phyloP scores from a whole-genome alignment of 2,329 filamentous ascomycete genomes.

The Plenodomus tracheiphilus region DNA sequence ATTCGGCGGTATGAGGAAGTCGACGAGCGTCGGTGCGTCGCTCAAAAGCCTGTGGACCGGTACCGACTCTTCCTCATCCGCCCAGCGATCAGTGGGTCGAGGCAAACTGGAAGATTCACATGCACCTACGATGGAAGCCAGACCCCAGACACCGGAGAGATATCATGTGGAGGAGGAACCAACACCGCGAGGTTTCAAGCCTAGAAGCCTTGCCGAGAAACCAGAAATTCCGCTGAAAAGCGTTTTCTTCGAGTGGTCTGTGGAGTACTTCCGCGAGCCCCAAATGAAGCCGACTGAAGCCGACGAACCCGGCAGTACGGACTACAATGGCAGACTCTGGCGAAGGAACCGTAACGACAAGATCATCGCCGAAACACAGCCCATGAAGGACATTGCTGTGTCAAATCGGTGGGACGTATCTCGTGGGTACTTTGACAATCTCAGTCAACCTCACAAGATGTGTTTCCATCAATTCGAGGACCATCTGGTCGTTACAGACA shows the following conservation, averaged over 20 bases:
- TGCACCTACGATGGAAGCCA: slow-evolving; percentile 73
- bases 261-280: slow-evolving; percentile 94
- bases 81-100: slow-evolving; percentile 40
- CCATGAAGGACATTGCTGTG: slow-evolving; percentile 85
- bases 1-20: slow-evolving; percentile 62
- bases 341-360: slow-evolving; percentile 87
- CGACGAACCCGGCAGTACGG: slow-evolving; percentile 92
- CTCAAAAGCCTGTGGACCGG: slow-evolving; percentile 62
- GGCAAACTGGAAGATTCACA: slow-evolving; percentile 62
- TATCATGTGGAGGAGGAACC: slow-evolving; percentile 77
- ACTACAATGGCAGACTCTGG: slow-evolving; percentile 96
- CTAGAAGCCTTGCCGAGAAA: slow-evolving; percentile 60
- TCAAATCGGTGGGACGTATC: slow-evolving; percentile 85
- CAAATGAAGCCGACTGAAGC: slow-evolving; percentile 97
- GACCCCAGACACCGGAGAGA: slow-evolving; percentile 62
- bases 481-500: slow-evolving; percentile 90
- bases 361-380: slow-evolving; percentile 90
- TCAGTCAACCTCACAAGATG: slow-evolving; percentile 87
- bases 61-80: slow-evolving; percentile 33
- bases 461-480: slow-evolving; percentile 98
- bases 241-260: slow-evolving; percentile 91
- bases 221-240: slow-evolving; percentile 77
- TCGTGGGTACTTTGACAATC: slow-evolving; percentile 82
- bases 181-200: slow-evolving; percentile 73
- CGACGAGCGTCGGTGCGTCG: slow-evolving; percentile 66